Evolutionary conservation across 371 early-diverging fungal species (phyloP), one percentile per base, ranked within the genome.

Genomic region (Mortierella sp.): DNA sequence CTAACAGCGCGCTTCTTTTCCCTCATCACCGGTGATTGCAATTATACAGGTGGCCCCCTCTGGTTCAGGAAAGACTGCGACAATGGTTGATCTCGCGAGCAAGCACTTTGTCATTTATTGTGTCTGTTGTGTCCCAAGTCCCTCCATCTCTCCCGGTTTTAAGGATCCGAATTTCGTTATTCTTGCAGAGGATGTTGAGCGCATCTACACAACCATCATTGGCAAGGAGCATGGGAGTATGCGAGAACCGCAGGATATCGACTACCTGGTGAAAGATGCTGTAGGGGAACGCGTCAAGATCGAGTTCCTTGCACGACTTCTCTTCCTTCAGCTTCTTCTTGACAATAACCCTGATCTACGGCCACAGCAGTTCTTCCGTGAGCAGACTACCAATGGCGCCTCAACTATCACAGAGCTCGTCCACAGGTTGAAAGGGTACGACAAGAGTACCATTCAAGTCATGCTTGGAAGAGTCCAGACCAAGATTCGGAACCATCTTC

Each of bases 61-160:
- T 7, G 66, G 62, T 4, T 61, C 67, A 34, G 68, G 75, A 43
- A 73, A 67, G 60, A 73, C 63, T 15, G 64, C 75, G 14, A 67
- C 68, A 0, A 56, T 73, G 8, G 28, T 73, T 2, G 56, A 73
- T 19, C 56, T 67, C 14, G 63, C 64, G 27, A 67, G 24, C 41
- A 44, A 56, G 6, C 64, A 67, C 64, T 67, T 62, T 54, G 60
- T 67, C 30, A 55, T 67, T 9, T 73, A 73, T 50, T 8, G 31
- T n/a, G 44, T 67, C 6, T 63, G 68, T 28, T 52, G 19, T 19
- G 21, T 27, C 17, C 52, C 64, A 21, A 12, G 41, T 9, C 5
- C 50, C 5, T 8, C 28, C 2, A 8, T 23, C 23, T 49, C 59
- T 30, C 49, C 59, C 1, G 67, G 28, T 2, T 66, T 66, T 6